Evolutionary conservation across 2,329 filamentous ascomycete genomes (phyloP).

Genomic region (Aspergillus terreus): DNA sequence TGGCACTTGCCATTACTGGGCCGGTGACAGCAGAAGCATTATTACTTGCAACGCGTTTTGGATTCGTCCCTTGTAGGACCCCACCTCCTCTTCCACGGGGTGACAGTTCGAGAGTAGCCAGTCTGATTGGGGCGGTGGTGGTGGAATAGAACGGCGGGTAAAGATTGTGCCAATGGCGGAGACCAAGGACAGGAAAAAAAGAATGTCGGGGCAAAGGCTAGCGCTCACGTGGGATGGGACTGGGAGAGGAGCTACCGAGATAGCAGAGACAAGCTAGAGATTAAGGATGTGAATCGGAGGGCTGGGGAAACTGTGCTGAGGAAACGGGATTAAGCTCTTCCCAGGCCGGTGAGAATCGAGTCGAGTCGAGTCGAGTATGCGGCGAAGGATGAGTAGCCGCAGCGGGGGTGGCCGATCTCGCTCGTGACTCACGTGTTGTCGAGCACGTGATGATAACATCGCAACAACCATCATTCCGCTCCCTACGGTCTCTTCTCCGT

Average conservation of each 20-base stretch:
- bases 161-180: conserved; percentile 5
- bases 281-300: too few species aligned
- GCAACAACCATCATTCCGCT: not conserved
- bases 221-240: not conserved
- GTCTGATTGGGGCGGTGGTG: conserved; percentile 26
- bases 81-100: conserved; percentile 34
- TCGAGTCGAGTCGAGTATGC: not conserved
- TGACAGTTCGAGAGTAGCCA: conserved; percentile 32
- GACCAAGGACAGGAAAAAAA: conserved; percentile 8
- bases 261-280: too few species aligned
- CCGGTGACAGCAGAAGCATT: conserved; percentile 35
- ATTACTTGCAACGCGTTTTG: conserved; percentile 24
- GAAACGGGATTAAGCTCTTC: too few species aligned
- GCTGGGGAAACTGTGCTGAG: too few species aligned
- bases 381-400: not conserved
- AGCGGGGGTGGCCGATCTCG: conserved; percentile 17
- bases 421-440: conserved; percentile 12
- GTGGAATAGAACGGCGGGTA: conserved; percentile 7
- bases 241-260: not conserved
- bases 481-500: not conserved
- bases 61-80: conserved; percentile 23
- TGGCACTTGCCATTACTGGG: conserved; percentile 35
- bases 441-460: conserved; percentile 9
- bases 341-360: not conserved
- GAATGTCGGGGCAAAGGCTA: not conserved